These are phyloP conservation scores for Platanus orientalis DNA, from an alignment of 164 flowering plant genomes.

Conservation along the genomic window DNA sequence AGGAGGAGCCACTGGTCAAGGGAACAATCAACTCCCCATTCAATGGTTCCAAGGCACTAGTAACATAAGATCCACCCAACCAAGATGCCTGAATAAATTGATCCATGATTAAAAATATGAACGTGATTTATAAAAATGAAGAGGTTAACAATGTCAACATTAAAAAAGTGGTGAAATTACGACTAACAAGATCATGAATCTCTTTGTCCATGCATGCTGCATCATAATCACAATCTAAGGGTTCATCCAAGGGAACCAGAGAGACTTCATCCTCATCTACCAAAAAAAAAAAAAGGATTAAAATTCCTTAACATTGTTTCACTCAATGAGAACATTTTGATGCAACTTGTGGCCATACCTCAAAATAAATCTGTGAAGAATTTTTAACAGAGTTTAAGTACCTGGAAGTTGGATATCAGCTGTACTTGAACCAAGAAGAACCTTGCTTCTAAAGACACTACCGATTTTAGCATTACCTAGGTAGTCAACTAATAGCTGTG, in stretches of 20 bases:
- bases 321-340: not conserved
- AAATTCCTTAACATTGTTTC: not conserved
- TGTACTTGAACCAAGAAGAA: conserved; percentile 31
- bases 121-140: not conserved
- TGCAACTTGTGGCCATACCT: not conserved
- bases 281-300: conserved; percentile 6
- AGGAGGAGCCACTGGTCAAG: conserved; percentile 41
- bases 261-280: conserved; percentile 63
- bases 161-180: not conserved
- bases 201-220: conserved; percentile 44
- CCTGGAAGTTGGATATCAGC: conserved; percentile 73
- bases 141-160: not conserved
- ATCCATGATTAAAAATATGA: not conserved
- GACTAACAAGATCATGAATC: conserved; percentile 58
- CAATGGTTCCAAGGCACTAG: conserved; percentile 30
- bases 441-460: conserved; percentile 32
- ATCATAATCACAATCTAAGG: conserved; percentile 25
- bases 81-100: conserved; percentile 54
- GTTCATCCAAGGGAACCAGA: conserved; percentile 48
- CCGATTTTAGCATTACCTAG: conserved; percentile 23
- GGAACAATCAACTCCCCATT: conserved; percentile 54
- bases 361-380: not conserved
- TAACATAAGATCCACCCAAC: conserved; percentile 82
- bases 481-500: conserved; percentile 15
- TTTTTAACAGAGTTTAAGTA: conserved; percentile 16